phyloP scores from a whole-genome alignment of 148 eudicot genomes.

The Gaultheria prostrata region DNA sequence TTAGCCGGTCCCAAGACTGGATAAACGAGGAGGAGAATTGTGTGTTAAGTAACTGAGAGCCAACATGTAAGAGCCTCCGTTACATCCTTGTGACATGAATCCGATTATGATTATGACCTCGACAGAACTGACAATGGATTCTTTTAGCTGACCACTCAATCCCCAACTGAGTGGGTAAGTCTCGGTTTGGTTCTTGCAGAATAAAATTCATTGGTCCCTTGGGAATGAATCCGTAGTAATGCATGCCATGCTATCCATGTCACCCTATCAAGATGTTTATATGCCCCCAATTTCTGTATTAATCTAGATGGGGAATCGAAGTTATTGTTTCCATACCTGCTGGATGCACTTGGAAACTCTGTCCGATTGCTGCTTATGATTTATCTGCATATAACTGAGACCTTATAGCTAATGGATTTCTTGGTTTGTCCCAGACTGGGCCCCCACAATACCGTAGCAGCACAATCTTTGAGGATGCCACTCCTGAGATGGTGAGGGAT shows the following conservation, averaged over 20 bases:
- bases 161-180: too few relatives aligned
- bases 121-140: background rate
- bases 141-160: background rate
- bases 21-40: too few relatives aligned
- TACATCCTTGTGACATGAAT: background rate
- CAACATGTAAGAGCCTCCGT: background rate
- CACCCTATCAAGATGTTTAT: background rate
- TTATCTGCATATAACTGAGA: background rate
- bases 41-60: too few relatives aligned
- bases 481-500: constrained; percentile 54
- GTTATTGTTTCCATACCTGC: background rate
- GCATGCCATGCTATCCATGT: background rate
- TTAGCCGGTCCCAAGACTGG: background rate
- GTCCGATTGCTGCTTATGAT: background rate
- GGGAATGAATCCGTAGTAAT: background rate
- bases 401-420: background rate
- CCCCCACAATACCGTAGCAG: constrained; percentile 77
- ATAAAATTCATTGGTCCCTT: background rate
- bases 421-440: constrained; percentile 49
- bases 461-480: constrained; percentile 54
- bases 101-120: background rate
- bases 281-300: background rate
- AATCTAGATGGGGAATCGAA: background rate
- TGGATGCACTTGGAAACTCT: background rate
- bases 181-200: too few relatives aligned